phyloP scores from a whole-genome alignment of 2,329 filamentous ascomycete species.

The Coniochaeta sp. region DNA sequence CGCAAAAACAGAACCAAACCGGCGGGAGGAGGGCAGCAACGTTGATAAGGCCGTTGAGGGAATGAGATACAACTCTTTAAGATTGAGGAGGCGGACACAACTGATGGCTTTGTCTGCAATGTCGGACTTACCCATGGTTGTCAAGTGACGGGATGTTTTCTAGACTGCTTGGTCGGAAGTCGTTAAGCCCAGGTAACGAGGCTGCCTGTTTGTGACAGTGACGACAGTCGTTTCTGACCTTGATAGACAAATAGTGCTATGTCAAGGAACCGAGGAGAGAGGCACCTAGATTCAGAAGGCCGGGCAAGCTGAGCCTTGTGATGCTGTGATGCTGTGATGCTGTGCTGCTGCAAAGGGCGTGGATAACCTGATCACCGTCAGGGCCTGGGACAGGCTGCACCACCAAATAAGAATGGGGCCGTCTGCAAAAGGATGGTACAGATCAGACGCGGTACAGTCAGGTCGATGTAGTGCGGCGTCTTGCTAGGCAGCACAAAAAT shows the following conservation, averaged over 20 bases:
- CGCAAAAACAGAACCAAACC: background rate
- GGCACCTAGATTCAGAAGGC: background rate
- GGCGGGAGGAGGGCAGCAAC: background rate
- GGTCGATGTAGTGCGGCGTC: background rate
- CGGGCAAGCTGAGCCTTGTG: background rate
- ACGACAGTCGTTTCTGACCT: background rate
- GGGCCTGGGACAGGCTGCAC: background rate
- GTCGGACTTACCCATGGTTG: slow-evolving; percentile 1
- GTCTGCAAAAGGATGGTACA: background rate
- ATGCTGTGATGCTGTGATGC: background rate
- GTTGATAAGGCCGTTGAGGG: background rate
- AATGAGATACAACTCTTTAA: background rate
- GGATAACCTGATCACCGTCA: background rate
- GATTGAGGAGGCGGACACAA: background rate
- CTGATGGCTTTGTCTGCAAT: background rate
- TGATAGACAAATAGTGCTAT: background rate
- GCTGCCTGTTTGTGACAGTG: background rate
- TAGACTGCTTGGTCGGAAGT: background rate
- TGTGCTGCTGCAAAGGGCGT: background rate
- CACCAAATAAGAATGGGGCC: background rate
- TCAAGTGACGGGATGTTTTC: background rate
- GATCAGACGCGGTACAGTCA: background rate
- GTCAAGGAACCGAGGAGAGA: background rate
- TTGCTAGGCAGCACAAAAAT: background rate
- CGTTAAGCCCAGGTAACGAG: background rate